Evolutionary conservation across 2,329 filamentous ascomycete species (phyloP).

Genomic region (Penicillium sp.): DNA sequence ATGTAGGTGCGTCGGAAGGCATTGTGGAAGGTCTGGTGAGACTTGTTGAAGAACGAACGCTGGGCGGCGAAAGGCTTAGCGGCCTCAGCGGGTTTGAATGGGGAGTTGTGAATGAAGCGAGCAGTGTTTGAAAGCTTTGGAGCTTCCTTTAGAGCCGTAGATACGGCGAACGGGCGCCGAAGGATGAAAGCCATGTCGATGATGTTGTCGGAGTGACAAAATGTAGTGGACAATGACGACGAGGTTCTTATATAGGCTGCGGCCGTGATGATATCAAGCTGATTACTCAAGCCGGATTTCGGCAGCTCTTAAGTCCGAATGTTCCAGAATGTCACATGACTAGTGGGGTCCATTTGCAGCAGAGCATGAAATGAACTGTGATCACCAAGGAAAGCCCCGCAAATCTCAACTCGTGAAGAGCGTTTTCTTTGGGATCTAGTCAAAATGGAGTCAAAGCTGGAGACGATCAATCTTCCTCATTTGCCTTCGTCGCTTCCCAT

Average conservation of each 20-base stretch:
- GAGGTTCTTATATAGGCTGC: constrained; percentile 15
- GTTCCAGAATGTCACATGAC: constrained; percentile 18
- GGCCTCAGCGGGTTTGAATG: constrained; percentile 44
- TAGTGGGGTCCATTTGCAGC: constrained; percentile 1
- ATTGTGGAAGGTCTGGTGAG: constrained; percentile 53
- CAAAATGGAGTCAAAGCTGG: constrained; percentile 41
- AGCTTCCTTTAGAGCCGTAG: constrained; percentile 53
- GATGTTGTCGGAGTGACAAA: constrained; percentile 9
- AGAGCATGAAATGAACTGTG: constrained; percentile 1
- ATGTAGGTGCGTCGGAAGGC: constrained; percentile 58
- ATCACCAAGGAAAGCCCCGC: constrained; percentile 5
- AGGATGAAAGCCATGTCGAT: constrained; percentile 58
- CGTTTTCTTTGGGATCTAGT: not conserved
- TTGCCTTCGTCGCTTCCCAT: constrained; percentile 62
- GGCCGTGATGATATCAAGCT: constrained; percentile 24
- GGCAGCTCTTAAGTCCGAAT: constrained; percentile 20
- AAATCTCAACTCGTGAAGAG: constrained; percentile 7
- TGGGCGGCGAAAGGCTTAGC: constrained; percentile 36
- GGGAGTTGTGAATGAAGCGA: constrained; percentile 57
- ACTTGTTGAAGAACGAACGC: constrained; percentile 45
- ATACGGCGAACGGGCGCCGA: constrained; percentile 58
- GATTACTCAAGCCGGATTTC: constrained; percentile 17
- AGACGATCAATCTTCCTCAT: constrained; percentile 69
- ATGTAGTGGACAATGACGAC: constrained; percentile 6
- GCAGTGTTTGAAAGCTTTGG: constrained; percentile 44